Conservation (phyloP, 208 protist species). For the Leishmania major region DNA sequence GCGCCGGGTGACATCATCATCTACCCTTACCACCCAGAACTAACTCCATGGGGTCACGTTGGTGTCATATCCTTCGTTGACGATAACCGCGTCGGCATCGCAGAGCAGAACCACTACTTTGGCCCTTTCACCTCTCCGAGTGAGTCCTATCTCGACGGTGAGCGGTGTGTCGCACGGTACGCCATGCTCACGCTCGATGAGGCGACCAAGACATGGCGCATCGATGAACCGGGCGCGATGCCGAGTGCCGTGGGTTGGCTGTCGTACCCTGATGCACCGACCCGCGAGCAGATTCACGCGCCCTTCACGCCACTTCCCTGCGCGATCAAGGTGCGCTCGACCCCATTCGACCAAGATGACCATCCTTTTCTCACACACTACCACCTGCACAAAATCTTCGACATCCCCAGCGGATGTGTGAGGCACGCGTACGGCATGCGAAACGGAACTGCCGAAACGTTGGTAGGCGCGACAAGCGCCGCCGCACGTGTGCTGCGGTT, state of each 20-base stretch:
- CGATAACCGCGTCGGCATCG: slow-evolving; percentile 61
- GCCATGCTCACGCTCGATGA: slow-evolving; percentile 35
- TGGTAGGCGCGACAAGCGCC: slow-evolving; percentile 53
- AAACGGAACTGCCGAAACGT: slow-evolving; percentile 39
- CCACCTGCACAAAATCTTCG: slow-evolving; percentile 32
- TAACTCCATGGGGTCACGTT: slow-evolving; percentile 76
- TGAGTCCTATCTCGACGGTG: slow-evolving; percentile 57
- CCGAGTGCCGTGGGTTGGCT: slow-evolving; percentile 59
- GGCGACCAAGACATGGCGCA: slow-evolving; percentile 41
- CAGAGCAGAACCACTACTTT: slow-evolving; percentile 81
- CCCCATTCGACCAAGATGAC: slow-evolving; percentile 36
- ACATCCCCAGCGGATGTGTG: slow-evolving; percentile 32
- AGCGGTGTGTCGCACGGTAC: slow-evolving; percentile 67
- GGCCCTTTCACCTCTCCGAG: slow-evolving; percentile 47
- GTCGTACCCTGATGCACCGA: slow-evolving; percentile 51
- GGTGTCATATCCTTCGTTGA: slow-evolving; percentile 77
- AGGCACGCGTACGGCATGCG: slow-evolving; percentile 39
- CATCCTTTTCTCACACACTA: slow-evolving; percentile 56
- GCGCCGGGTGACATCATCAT: slow-evolving; percentile 70
- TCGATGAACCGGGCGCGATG: slow-evolving; percentile 37
- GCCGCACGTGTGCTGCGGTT: slow-evolving; percentile 58
- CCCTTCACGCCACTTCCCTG: slow-evolving; percentile 44
- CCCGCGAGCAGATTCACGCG: slow-evolving; percentile 45
- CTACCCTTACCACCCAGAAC: slow-evolving; percentile 55
- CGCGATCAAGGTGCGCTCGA: slow-evolving; percentile 42